Conservation (phyloP, 225 moss, liverwort and hornwort species). For the Bryoerythrophyllum caledonicum region DNA sequence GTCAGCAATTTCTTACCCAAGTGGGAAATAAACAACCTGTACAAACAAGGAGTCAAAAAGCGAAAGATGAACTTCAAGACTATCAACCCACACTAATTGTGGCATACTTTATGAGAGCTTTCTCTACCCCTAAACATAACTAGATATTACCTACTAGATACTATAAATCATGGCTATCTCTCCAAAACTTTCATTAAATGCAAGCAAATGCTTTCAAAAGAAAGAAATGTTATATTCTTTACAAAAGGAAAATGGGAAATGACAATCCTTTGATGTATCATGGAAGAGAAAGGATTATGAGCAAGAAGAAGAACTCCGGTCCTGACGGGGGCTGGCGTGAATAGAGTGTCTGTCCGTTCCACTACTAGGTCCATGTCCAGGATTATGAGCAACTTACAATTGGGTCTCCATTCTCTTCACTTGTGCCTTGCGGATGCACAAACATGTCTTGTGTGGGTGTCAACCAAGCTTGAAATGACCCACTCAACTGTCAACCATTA, state of each 20-base stretch:
- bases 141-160: too few relatives aligned
- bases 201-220: too few relatives aligned
- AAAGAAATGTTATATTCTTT: background rate
- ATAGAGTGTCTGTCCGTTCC: too few relatives aligned
- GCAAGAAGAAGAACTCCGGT: too few relatives aligned
- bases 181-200: too few relatives aligned
- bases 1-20: constrained; percentile 50
- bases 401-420: constrained; percentile 58
- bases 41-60: background rate
- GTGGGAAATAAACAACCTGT: constrained; percentile 65
- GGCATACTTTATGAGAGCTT: too few relatives aligned
- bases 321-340: too few relatives aligned
- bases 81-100: background rate
- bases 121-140: too few relatives aligned
- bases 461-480: constrained; percentile 63
- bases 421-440: constrained; percentile 47
- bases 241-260: too few relatives aligned
- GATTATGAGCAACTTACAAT: constrained; percentile 35
- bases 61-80: background rate
- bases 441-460: constrained; percentile 60
- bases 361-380: too few relatives aligned
- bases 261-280: background rate
- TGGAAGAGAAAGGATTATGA: background rate
- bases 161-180: too few relatives aligned
- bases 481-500: constrained; percentile 32